Base-by-base conservation (phyloP, 768 basidiomycete genomes). In the Lentinus brumalis region DNA sequence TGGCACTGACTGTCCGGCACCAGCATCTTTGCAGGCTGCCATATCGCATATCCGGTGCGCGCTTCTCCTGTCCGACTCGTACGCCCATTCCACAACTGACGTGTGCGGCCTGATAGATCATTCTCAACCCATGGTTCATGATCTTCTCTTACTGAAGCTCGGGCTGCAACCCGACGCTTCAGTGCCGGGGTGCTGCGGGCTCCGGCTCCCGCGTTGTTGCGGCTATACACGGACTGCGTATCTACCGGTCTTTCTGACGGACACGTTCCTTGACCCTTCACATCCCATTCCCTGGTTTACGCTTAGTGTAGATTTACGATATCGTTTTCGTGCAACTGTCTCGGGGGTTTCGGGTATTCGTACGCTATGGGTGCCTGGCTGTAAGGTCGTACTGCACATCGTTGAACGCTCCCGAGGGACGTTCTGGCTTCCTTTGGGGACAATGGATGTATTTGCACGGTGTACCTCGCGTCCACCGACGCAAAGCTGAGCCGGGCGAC, bases 91-190 rank as follows among this genome's bases (percentile, higher is more conserved):
- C 3, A 21, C 6, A 5, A n/a, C 60, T 56, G 50, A 57, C 49
- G 16, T 51, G 50, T 51, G 50, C 16, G n/a, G 45, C 29, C 11
- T 50, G 56, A 53, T 45, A 89, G 81, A 88, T 96, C 57, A 86
- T 93, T 18, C 81, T 95, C 44, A 95, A 95, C 67, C 93, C 92
- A 0, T 92, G 89, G 88, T 75, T 94, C 56, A 91, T 92, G 88
- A 89, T 92, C 45, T 94, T 93, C 74, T 86, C 86, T 0, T 84
- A 83, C 65, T 79, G 67, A 70, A 21, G 35, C 44, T 45, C 56
- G 26, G 14, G 7, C 38, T 18, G 26, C 42, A 26, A 26, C n/a
- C n/a, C n/a, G n/a, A n/a, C n/a, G 21, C 21, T 26, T 26, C 21
- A 26, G 21, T 26, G 21, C 21, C 21, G 21, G 21, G 21, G 21